Conservation (phyloP, 2,329 filamentous ascomycete species). For the Colletotrichum eremochloae region DNA sequence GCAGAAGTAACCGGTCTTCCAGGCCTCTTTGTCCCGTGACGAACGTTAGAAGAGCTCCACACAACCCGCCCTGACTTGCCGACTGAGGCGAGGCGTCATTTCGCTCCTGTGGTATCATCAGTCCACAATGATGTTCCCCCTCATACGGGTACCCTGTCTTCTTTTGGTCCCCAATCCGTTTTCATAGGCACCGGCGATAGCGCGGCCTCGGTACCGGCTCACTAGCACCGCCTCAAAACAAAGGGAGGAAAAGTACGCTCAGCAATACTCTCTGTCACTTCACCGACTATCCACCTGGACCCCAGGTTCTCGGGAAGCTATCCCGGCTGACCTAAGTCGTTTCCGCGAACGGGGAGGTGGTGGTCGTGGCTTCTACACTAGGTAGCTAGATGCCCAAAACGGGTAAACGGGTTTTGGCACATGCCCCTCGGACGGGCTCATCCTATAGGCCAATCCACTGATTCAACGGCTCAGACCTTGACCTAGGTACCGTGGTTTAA, state of each 20-base stretch:
- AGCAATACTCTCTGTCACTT: too few species aligned
- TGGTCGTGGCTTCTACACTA: neutral
- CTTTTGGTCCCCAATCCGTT: slow-evolving; percentile 17
- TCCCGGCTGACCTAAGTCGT: neutral
- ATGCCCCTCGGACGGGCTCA: slow-evolving; percentile 17
- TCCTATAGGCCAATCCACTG: slow-evolving; percentile 30
- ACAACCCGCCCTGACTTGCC: slow-evolving; percentile 38
- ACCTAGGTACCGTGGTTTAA: neutral
- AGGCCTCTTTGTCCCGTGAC: slow-evolving; percentile 13
- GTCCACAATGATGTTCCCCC: slow-evolving; percentile 42
- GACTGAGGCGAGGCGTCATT: slow-evolving; percentile 42
- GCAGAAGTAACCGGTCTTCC: neutral
- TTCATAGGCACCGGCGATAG: slow-evolving; percentile 11
- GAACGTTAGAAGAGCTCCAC: slow-evolving; percentile 38
- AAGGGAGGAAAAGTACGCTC: neutral
- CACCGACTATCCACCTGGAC: neutral
- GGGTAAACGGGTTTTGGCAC: slow-evolving; percentile 20
- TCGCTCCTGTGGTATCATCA: slow-evolving; percentile 41
- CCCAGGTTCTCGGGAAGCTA: neutral
- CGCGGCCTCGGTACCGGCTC: slow-evolving; percentile 13
- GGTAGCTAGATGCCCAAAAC: neutral
- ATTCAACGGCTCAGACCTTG: slow-evolving; percentile 32
- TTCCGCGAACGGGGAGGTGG: neutral
- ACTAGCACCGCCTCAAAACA: slow-evolving; percentile 4
- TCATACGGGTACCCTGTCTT: slow-evolving; percentile 29